A percentile compares a stretch with the other conserved stretches of the same genome.
Conservation (phyloP, 495 filamentous ascomycete species). For the Aspergillus sclerotioniger region DNA sequence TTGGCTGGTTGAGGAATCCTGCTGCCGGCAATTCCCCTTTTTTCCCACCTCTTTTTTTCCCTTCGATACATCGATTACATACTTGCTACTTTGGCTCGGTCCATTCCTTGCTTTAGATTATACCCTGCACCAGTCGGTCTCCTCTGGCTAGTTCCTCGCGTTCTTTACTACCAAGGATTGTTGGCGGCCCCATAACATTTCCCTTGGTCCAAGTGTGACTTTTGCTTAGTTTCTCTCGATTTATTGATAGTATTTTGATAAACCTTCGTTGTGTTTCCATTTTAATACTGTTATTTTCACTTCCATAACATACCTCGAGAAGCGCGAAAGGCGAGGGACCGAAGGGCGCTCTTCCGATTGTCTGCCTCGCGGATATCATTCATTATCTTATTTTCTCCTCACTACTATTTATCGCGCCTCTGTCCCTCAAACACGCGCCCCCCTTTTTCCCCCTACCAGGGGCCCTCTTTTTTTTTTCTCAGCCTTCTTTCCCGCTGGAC, state of each 20-base stretch:
- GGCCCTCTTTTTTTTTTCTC: constrained; percentile 21
- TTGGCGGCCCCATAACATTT: background rate
- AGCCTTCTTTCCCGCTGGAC: background rate
- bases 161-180: too few relatives aligned
- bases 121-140: background rate
- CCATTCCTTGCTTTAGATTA: constrained; percentile 34
- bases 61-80: constrained; percentile 11
- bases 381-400: constrained; percentile 14
- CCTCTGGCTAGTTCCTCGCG: too few relatives aligned
- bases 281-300: background rate
- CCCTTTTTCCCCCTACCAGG: constrained; percentile 22
- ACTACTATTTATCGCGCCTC: constrained; percentile 15
- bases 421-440: constrained; percentile 9
- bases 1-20: background rate
- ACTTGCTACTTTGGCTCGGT: constrained; percentile 3
- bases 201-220: background rate
- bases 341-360: background rate
- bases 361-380: constrained; percentile 8
- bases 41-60: constrained; percentile 15
- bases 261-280: background rate
- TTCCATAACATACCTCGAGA: background rate
- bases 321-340: background rate
- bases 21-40: constrained; percentile 3
- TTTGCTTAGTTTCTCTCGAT: background rate
- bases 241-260: background rate